Percentiles rank a stretch among this genome's conserved stretches.
Evolutionary conservation across 176 grass and related monocot species (phyloP).

Genomic region (Metroxylon sagu): DNA sequence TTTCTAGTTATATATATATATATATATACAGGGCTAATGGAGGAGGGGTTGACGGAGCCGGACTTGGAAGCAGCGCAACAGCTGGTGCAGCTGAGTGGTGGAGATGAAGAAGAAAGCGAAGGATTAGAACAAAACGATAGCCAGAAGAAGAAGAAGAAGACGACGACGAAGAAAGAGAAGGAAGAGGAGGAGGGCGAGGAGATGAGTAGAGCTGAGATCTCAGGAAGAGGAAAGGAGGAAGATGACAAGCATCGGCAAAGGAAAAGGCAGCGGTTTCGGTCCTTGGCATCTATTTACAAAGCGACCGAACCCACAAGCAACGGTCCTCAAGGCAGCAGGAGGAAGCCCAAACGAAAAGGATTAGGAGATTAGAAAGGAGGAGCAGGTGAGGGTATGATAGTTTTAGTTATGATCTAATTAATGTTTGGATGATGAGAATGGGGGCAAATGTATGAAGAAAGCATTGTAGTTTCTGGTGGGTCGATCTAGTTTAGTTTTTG

Average conservation of each 20-base stretch:
- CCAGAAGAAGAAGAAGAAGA: conserved; percentile 6
- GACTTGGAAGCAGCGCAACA: conserved; percentile 53
- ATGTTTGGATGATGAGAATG: no score
- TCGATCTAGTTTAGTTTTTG: no score
- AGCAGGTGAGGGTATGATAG: no score
- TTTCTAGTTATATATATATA: no score
- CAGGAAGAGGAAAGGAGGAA: conserved; percentile 7
- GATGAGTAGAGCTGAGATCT: conserved; percentile 16
- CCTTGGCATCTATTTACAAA: conserved; percentile 27
- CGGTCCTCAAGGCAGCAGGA: no score
- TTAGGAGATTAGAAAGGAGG: no score
- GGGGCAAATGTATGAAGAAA: no score
- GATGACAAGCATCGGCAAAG: neutral
- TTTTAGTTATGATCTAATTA: no score
- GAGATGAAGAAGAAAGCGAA: neutral
- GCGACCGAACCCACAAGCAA: neutral
- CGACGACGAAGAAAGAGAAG: neutral
- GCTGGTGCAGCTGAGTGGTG: conserved; percentile 45
- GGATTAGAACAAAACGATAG: conserved; percentile 10
- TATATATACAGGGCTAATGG: no score
- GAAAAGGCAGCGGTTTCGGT: conserved; percentile 34
- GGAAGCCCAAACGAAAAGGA: no score
- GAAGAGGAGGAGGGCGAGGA: conserved; percentile 7
- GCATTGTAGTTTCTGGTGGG: no score
- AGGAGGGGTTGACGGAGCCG: conserved; percentile 5